Evolutionary conservation across 495 filamentous ascomycete genomes (phyloP), one percentile per base, ranked within the genome.

Genomic region (Usnea hakonensis): DNA sequence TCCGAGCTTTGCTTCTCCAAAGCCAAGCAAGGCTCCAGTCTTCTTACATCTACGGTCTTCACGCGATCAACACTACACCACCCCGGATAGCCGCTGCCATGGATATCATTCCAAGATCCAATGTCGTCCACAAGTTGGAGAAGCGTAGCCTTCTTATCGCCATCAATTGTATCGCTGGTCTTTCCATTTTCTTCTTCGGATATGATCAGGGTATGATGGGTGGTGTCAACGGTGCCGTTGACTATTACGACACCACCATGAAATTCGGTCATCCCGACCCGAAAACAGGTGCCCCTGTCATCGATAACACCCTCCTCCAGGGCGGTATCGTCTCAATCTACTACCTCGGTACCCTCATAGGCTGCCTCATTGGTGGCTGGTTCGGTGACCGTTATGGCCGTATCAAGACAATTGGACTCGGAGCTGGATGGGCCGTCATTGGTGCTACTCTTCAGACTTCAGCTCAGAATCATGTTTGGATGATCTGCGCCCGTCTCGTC

Each of bases 191-290:
- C 62, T 85, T 84, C 74, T 83, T 84, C 52, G 83, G 81, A 57
- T 87, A 87, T 70, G 84, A 87, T 62, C 84, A 87, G 69, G 87
- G 87, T 61, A 83, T 90, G 79, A 90, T 89, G 85, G 82, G 84
- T 23, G 87, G 88, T 53, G 88, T 90, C 10, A 89, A 90, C 70
- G 84, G 81, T 54, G 76, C 82, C 36, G 77, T 80, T 40, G 72
- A 88, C 64, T 89, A 89, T 68, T 82, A 85, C 64, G 75, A 83
- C 13, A 57, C 57, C 5, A 74, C 82, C 16, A 88, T 89, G 86
- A 77, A 78, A 38, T 85, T 88, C 64, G 87, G 86, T 5, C 77
- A 87, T 58, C 79, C 77, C 8, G 74, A 83, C 43, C 74, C 77
- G 38, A 64, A 68, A n/a, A 69, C 74, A 32, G 77, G 76, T 35